A percentile compares a stretch with the other conserved stretches of the same genome.
Evolutionary conservation across 2,329 filamentous ascomycete genomes (phyloP).

Genomic region (Westerdykella ornata): DNA sequence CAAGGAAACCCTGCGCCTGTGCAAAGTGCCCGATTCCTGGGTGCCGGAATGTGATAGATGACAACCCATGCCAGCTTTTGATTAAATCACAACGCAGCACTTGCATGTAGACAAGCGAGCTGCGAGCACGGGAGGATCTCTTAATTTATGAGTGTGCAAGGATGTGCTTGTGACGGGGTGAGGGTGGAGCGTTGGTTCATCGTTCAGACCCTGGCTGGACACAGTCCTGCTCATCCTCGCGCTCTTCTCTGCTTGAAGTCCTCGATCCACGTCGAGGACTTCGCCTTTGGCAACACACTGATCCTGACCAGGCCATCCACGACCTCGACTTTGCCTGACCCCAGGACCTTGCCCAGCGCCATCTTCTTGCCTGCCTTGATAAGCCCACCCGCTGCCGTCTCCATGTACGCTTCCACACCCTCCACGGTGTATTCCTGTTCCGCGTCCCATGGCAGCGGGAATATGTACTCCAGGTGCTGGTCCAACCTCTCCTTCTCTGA

Average conservation of each 20-base stretch:
- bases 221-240: not conserved
- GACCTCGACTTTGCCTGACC: conserved; percentile 72
- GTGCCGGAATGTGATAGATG: too few species aligned
- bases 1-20: too few species aligned
- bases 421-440: conserved; percentile 57
- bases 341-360: conserved; percentile 65
- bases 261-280: conserved; percentile 68
- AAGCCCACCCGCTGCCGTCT: conserved; percentile 70
- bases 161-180: too few species aligned
- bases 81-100: too few species aligned
- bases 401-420: conserved; percentile 79
- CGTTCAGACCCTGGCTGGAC: too few species aligned
- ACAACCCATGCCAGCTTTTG: too few species aligned
- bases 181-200: too few species aligned
- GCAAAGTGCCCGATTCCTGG: too few species aligned
- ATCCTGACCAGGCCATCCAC: conserved; percentile 79
- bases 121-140: too few species aligned
- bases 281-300: conserved; percentile 68
- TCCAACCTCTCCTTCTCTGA: conserved; percentile 66
- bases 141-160: too few species aligned
- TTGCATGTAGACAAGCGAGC: too few species aligned
- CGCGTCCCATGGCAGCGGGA: conserved; percentile 82
- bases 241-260: conserved; percentile 70
- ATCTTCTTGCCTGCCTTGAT: conserved; percentile 88
- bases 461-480: conserved; percentile 76